Evolutionary conservation across 2,329 filamentous ascomycete genomes (phyloP).

Genomic region (Talaromyces sp.): DNA sequence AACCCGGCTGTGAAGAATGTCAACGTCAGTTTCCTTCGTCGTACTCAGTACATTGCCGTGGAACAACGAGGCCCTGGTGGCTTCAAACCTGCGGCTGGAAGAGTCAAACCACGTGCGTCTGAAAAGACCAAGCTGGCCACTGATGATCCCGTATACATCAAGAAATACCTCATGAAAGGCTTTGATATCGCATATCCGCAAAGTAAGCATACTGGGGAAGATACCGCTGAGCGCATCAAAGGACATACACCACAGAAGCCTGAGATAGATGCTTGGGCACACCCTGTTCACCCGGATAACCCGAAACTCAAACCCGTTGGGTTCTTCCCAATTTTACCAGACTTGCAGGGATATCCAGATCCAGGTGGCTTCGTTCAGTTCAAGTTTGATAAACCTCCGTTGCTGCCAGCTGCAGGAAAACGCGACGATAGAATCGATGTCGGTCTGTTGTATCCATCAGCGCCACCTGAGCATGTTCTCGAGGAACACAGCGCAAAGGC

Average conservation of each 20-base stretch:
- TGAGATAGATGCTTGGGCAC: slow-evolving; percentile 58
- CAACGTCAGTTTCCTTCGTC: slow-evolving; percentile 86
- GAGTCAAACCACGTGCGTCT: slow-evolving; percentile 25
- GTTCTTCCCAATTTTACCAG: slow-evolving; percentile 59
- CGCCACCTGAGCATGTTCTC: slow-evolving; percentile 47
- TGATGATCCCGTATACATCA: slow-evolving; percentile 60
- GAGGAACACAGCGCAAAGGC: slow-evolving; percentile 49
- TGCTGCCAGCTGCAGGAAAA: slow-evolving; percentile 44
- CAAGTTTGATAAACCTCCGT: slow-evolving; percentile 61
- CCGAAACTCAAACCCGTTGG: slow-evolving; percentile 56
- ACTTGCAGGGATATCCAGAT: slow-evolving; percentile 59
- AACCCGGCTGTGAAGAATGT: slow-evolving; percentile 74
- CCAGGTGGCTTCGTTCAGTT: slow-evolving; percentile 58
- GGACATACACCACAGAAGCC: slow-evolving; percentile 53
- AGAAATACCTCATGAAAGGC: slow-evolving; percentile 59
- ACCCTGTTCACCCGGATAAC: slow-evolving; percentile 59
- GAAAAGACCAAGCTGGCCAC: slow-evolving; percentile 38
- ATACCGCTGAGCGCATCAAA: slow-evolving; percentile 51
- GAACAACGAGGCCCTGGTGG: slow-evolving; percentile 35
- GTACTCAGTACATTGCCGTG: slow-evolving; percentile 82
- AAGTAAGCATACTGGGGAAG: slow-evolving; percentile 58
- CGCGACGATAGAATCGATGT: slow-evolving; percentile 61
- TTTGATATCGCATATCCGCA: slow-evolving; percentile 63
- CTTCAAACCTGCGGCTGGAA: slow-evolving; percentile 26
- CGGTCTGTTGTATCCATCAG: slow-evolving; percentile 53